Conservation (phyloP, 148 eudicot species). For the Diospyros lotus region DNA sequence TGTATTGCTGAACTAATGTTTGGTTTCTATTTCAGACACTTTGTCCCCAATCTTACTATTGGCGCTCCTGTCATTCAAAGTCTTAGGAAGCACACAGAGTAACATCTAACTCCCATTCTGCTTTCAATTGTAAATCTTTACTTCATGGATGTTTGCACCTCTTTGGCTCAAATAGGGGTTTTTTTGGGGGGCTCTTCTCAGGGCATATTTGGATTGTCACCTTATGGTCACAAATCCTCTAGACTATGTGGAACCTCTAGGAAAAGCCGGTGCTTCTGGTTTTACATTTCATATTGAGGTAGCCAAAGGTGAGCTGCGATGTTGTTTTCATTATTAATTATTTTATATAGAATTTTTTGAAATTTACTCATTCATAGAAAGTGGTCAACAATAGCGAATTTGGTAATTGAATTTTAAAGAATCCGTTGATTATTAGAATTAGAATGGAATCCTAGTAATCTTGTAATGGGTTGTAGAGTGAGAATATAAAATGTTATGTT, state of each 20-base stretch:
- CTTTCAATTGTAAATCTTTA: background rate
- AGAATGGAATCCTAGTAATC: too few species aligned
- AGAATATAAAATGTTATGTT: too few species aligned
- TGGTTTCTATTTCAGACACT: slow-evolving; percentile 55
- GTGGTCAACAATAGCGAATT: too few species aligned
- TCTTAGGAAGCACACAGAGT: slow-evolving; percentile 88
- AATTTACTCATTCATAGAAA: too few species aligned
- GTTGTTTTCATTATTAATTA: background rate
- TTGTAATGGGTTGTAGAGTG: too few species aligned
- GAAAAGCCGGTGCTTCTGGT: slow-evolving; percentile 99
- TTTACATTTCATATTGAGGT: slow-evolving; percentile 95
- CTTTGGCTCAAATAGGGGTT: background rate
- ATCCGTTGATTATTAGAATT: too few species aligned
- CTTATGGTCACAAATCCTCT: slow-evolving; percentile 98
- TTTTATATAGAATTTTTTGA: background rate
- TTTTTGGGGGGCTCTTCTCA: slow-evolving; percentile 20
- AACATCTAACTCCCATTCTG: slow-evolving; percentile 19
- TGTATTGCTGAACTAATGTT: slow-evolving; percentile 7
- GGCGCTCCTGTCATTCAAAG: slow-evolving; percentile 98
- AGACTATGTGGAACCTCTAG: slow-evolving; percentile 83
- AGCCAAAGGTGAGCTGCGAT: slow-evolving; percentile 55
- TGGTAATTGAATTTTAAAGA: too few species aligned
- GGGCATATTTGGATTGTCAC: slow-evolving; percentile 97
- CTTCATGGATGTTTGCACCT: background rate
- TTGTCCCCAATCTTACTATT: slow-evolving; percentile 91